Conservation (phyloP, 2,329 filamentous ascomycete species). For the Cercospora sojina region DNA sequence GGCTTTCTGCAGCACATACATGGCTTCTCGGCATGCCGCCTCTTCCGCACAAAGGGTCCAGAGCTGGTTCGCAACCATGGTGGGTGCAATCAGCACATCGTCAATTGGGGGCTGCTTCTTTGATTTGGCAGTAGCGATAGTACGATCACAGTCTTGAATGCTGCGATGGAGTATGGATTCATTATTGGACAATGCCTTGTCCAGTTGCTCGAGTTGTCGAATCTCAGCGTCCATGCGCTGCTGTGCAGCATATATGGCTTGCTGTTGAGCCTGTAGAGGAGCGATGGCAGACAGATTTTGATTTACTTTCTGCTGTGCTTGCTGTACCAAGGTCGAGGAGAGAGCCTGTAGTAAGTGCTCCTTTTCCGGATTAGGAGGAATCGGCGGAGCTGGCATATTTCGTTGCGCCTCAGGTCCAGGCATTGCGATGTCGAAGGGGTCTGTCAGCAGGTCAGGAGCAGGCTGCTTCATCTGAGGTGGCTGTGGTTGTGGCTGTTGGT, state of each 20-base stretch:
- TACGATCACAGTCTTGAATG: constrained; percentile 72
- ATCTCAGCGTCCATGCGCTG: constrained; percentile 72
- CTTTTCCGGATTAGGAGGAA: constrained; percentile 94
- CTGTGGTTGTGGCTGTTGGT: constrained; percentile 17
- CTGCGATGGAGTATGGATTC: constrained; percentile 74
- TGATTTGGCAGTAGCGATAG: constrained; percentile 69
- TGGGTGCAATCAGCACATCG: constrained; percentile 88
- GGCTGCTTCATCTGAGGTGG: constrained; percentile 38
- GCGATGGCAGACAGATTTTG: constrained; percentile 74
- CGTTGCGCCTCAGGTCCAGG: constrained; percentile 47
- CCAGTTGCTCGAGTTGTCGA: constrained; percentile 67
- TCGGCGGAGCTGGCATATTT: constrained; percentile 70
- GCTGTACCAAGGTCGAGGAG: constrained; percentile 65
- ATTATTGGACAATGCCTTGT: constrained; percentile 71
- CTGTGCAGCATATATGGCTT: constrained; percentile 70
- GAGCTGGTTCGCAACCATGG: constrained; percentile 86
- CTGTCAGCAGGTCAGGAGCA: constrained; percentile 59
- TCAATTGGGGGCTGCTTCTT: constrained; percentile 76
- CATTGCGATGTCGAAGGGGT: constrained; percentile 60
- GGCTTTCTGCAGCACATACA: constrained; percentile 76
- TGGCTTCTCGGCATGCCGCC: constrained; percentile 77
- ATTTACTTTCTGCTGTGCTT: constrained; percentile 65
- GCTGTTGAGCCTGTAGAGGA: constrained; percentile 74
- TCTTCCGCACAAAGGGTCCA: constrained; percentile 90
- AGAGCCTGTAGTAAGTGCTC: constrained; percentile 79